Percentiles rank a stretch among this genome's conserved stretches.
These are phyloP conservation scores for Erodium maritimum DNA, from an alignment of 345 rosid species.

Conservation along the genomic window DNA sequence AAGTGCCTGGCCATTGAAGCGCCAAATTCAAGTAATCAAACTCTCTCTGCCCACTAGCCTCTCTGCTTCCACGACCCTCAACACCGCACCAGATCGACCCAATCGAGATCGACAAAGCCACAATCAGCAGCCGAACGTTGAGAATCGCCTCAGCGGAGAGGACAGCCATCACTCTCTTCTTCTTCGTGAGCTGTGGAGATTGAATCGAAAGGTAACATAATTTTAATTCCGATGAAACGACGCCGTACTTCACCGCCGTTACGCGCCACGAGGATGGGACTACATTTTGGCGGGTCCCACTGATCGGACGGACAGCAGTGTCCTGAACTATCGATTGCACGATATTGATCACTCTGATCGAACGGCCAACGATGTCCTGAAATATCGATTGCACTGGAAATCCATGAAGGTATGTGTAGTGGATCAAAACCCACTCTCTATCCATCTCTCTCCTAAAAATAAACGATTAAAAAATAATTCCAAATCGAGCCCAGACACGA, in stretches of 20 bases:
- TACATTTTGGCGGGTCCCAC: neutral
- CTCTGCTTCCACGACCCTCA: too few relatives aligned
- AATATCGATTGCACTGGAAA: neutral
- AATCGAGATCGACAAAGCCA: too few relatives aligned
- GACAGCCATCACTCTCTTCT: too few relatives aligned
- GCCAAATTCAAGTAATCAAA: slow-evolving; percentile 82
- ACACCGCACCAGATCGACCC: too few relatives aligned
- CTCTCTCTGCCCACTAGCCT: slow-evolving; percentile 49
- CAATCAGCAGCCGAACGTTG: too few relatives aligned
- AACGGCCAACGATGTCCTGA: neutral
- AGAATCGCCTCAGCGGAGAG: too few relatives aligned
- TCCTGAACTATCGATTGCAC: neutral
- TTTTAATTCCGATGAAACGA: too few relatives aligned
- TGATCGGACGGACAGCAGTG: neutral
- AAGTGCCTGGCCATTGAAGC: slow-evolving; percentile 83
- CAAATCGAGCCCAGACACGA: neutral
- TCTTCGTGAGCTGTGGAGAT: too few relatives aligned
- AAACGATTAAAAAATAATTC: neutral
- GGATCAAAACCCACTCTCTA: neutral
- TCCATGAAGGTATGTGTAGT: neutral
- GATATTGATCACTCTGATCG: neutral
- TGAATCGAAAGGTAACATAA: too few relatives aligned
- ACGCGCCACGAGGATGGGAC: too few relatives aligned
- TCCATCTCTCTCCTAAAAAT: neutral
- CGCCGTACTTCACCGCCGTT: too few relatives aligned